Base-by-base conservation (phyloP, 176 grass and related monocot species). In the Eleusine coracana region DNA sequence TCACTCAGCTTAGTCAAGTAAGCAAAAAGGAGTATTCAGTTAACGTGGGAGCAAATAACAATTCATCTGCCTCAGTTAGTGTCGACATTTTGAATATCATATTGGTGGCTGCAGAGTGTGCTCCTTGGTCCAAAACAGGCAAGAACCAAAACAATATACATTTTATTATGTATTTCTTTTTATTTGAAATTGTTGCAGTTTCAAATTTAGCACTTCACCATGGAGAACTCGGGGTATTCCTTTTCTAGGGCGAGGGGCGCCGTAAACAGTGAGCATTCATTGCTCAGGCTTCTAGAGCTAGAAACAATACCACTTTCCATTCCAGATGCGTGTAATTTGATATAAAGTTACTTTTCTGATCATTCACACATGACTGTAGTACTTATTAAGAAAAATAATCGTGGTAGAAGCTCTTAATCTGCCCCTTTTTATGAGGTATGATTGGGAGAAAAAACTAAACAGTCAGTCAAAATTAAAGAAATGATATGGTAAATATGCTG, bases 51-150 rank as follows among this genome's bases (percentile, higher is more conserved):
- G 78, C 55, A 86, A 74, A 82, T 68, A 59, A 65, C 59, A 72
- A 79, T 78, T 76, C 69, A 60, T 79, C 85, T 85, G 66, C 83
- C 80, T 90, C 83, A 44, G 85, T 82, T 68, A 65, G 44, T 0
- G 79, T 85, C 20, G 87, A 95, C 70, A 50, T 92, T 64, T 85
- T 95, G 83, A 98, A 98, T 93, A 46, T 95, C 69, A 90, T 98
- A 89, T 66, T 95, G 59, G 87, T 93, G 55, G 89, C 91, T 1
- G 87, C 92, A 25, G 96, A 98, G 84, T 98, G 96, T 88, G 91
- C 92, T 87, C 96, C 92, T 75, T 98, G 96, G 96, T 95, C 89
- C 31, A 98, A 98, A 98, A 98, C 96, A 98, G 96, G 96, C 79
- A 95, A 72, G 84, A 74, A 59, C 40, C 15, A 66, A 71, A 81